phyloP scores from a whole-genome alignment of 371 early-diverging fungal genomes.

The Mortierella sp. region DNA sequence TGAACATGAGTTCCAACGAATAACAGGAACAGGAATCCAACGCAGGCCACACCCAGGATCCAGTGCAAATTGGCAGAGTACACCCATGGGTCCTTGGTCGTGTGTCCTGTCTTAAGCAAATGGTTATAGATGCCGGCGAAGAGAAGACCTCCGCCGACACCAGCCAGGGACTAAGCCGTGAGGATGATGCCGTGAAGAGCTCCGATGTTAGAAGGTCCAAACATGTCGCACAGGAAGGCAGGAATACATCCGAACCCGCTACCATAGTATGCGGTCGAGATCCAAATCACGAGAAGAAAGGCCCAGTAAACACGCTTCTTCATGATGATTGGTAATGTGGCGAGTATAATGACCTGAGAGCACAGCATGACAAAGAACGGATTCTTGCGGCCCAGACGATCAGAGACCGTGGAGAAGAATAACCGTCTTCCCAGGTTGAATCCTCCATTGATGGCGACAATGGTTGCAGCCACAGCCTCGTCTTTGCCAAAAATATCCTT shows the following conservation, averaged over 20 bases:
- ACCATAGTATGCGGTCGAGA: constrained; percentile 63
- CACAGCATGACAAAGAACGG: constrained; percentile 63
- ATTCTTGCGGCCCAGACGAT: constrained; percentile 67
- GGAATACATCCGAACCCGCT: constrained; percentile 77
- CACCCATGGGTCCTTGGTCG: constrained; percentile 31
- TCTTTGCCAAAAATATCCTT: constrained; percentile 61
- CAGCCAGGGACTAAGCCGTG: constrained; percentile 72
- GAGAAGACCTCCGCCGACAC: constrained; percentile 68
- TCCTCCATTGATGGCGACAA: constrained; percentile 70
- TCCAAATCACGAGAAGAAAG: constrained; percentile 61
- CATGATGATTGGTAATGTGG: constrained; percentile 61
- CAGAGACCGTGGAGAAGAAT: constrained; percentile 63
- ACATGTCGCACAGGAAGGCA: constrained; percentile 77
- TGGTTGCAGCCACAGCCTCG: constrained; percentile 59
- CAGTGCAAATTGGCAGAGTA: constrained; percentile 50
- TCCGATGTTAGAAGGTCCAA: constrained; percentile 73
- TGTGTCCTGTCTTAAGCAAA: constrained; percentile 31
- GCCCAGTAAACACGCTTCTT: constrained; percentile 58
- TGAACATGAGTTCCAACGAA: constrained; percentile 42
- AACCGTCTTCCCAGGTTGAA: constrained; percentile 71
- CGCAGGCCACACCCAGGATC: constrained; percentile 45
- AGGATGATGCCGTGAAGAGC: constrained; percentile 67
- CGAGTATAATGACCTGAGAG: constrained; percentile 59
- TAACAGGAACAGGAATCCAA: constrained; percentile 45
- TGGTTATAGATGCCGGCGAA: constrained; percentile 68